Percentiles rank a stretch among this genome's conserved stretches.
phyloP scores from a whole-genome alignment of 345 rosid species.

The Heritiera littoralis region DNA sequence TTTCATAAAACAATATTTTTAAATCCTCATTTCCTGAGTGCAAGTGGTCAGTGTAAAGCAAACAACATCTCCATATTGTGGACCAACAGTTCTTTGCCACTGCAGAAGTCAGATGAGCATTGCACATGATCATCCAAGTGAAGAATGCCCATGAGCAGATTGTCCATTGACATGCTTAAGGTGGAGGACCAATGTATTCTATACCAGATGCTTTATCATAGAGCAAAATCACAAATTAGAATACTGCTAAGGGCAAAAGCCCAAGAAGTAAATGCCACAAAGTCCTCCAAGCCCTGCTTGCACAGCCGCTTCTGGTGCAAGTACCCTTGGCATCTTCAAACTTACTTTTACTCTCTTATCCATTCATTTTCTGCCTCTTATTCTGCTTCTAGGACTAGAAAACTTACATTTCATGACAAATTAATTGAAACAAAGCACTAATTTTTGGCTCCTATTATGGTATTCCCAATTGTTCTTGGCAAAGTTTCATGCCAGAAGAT shows the following conservation, averaged over 20 bases:
- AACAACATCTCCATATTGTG: neutral
- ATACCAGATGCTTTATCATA: neutral
- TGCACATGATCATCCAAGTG: neutral
- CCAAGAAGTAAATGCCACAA: slow-evolving; percentile 6
- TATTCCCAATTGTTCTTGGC: neutral
- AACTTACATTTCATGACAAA: neutral
- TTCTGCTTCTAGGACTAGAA: neutral
- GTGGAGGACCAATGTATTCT: neutral
- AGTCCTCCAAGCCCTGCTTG: neutral
- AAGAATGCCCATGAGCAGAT: neutral
- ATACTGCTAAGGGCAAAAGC: neutral
- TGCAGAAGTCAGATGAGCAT: neutral
- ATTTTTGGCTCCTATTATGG: too few relatives aligned
- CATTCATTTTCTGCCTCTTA: neutral
- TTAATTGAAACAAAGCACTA: neutral
- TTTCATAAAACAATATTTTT: neutral
- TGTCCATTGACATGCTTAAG: neutral
- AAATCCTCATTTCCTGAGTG: neutral
- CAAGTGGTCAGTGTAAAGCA: neutral
- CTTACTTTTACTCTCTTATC: neutral
- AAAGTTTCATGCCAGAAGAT: neutral
- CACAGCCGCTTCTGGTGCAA: neutral
- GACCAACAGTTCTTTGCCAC: neutral
- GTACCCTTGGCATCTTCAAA: neutral
- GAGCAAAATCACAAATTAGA: neutral